Conservation (phyloP, 371 early-diverging fungal genomes). For the Phascolomyces articulosus region DNA sequence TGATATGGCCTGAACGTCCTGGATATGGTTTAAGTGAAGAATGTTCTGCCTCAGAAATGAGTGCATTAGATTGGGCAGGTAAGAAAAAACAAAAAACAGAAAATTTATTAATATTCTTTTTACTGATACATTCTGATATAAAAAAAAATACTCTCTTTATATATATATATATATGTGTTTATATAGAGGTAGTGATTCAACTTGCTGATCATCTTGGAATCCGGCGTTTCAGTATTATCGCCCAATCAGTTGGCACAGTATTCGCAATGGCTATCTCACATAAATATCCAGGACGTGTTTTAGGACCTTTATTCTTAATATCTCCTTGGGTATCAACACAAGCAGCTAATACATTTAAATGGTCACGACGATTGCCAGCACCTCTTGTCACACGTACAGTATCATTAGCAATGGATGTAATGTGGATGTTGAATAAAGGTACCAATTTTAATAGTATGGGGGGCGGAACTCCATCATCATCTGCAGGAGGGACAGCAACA, state of each 20-base stretch:
- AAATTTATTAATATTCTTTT: neutral
- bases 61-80: slow-evolving; percentile 54
- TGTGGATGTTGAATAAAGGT: slow-evolving; percentile 46
- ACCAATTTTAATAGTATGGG: slow-evolving; percentile 13
- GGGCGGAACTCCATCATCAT: neutral
- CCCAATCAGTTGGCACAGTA: slow-evolving; percentile 53
- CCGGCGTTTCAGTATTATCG: slow-evolving; percentile 41
- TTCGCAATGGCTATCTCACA: slow-evolving; percentile 48
- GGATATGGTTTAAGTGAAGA: slow-evolving; percentile 55
- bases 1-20: slow-evolving; percentile 58
- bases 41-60: slow-evolving; percentile 38
- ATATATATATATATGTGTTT: neutral
- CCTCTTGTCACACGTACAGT: slow-evolving; percentile 42
- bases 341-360: slow-evolving; percentile 52
- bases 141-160: no score
- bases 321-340: slow-evolving; percentile 59
- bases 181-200: slow-evolving; percentile 43
- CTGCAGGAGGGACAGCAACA: no score
- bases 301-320: slow-evolving; percentile 45
- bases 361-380: slow-evolving; percentile 52
- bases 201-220: slow-evolving; percentile 41
- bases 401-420: slow-evolving; percentile 51
- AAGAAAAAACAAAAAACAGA: neutral
- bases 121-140: no score
- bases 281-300: slow-evolving; percentile 35